A percentile compares a stretch with the other conserved stretches of the same genome.
Evolutionary conservation across 2,329 filamentous ascomycete species (phyloP).

Genomic region (Trichoderma semiorbis): DNA sequence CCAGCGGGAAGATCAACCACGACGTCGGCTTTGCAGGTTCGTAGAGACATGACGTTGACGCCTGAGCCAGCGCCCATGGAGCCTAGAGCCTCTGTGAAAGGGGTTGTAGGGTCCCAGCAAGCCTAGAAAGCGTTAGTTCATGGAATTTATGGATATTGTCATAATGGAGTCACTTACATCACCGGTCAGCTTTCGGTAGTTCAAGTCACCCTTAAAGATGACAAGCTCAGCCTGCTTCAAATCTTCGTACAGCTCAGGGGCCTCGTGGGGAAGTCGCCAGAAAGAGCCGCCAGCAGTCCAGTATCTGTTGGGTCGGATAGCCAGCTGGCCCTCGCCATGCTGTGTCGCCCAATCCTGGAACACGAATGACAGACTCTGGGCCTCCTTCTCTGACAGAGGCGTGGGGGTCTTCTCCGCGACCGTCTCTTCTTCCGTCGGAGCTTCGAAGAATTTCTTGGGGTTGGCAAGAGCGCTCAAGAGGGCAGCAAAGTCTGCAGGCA

Average conservation of each 20-base stretch:
- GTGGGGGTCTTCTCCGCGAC: conserved; percentile 54
- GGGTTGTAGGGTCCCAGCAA: conserved; percentile 79
- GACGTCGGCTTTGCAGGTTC: conserved; percentile 95
- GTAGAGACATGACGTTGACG: conserved; percentile 77
- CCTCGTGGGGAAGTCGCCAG: conserved; percentile 75
- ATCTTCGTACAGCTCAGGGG: conserved; percentile 68
- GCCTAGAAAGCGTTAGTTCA: conserved; percentile 26
- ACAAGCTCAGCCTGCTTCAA: conserved; percentile 80
- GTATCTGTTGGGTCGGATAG: conserved; percentile 80
- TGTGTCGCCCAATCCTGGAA: conserved; percentile 78
- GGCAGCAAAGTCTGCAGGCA: conserved; percentile 80
- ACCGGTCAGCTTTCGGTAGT: conserved; percentile 88
- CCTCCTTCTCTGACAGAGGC: conserved; percentile 65
- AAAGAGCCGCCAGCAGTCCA: conserved; percentile 88
- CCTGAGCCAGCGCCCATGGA: conserved; percentile 79
- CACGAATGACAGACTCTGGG: conserved; percentile 66
- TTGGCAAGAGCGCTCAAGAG: conserved; percentile 76
- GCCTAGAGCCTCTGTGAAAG: conserved; percentile 80
- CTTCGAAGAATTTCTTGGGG: conserved; percentile 75
- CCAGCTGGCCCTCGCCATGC: conserved; percentile 79
- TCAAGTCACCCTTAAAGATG: conserved; percentile 95
- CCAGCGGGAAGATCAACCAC: conserved; percentile 83
- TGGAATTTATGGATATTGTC: neutral
- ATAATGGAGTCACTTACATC: conserved; percentile 60
- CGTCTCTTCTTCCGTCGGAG: conserved; percentile 64